These are phyloP conservation scores for Lodderomyces metapsilosis DNA, from an alignment of 1,139 yeast genomes.

Conservation along the genomic window DNA sequence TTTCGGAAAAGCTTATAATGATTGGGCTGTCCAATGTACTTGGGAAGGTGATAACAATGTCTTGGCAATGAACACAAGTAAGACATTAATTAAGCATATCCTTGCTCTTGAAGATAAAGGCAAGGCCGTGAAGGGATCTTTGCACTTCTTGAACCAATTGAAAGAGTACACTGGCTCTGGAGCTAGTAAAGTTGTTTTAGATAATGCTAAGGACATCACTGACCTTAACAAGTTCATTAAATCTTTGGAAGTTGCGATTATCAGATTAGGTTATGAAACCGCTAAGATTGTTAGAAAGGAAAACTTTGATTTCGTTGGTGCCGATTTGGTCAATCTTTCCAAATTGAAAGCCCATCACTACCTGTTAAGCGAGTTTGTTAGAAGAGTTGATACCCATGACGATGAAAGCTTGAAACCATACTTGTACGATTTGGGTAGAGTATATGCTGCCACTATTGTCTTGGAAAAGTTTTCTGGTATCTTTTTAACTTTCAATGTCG, in stretches of 20 bases:
- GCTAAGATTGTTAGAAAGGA: slow-evolving; percentile 28
- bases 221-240: slow-evolving; percentile 33
- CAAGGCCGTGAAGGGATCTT: slow-evolving; percentile 37
- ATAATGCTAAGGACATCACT: slow-evolving; percentile 26
- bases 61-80: slow-evolving; percentile 47
- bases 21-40: slow-evolving; percentile 53
- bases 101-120: slow-evolving; percentile 30
- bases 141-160: slow-evolving; percentile 39
- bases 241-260: slow-evolving; percentile 44
- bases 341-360: slow-evolving; percentile 49
- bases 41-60: slow-evolving; percentile 57
- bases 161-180: slow-evolving; percentile 25
- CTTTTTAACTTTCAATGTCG: slow-evolving; percentile 38
- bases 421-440: slow-evolving; percentile 27
- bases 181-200: slow-evolving; percentile 26
- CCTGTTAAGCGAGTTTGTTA: slow-evolving; percentile 31
- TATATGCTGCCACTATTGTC: slow-evolving; percentile 30
- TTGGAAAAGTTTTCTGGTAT: slow-evolving; percentile 39
- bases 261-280: slow-evolving; percentile 38
- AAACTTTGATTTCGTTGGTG: slow-evolving; percentile 50
- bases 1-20: slow-evolving; percentile 48
- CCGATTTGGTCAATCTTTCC: slow-evolving; percentile 57
- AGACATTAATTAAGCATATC: slow-evolving; percentile 41
- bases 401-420: slow-evolving; percentile 24
- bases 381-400: slow-evolving; percentile 22